Evolutionary conservation across 1,284 basidiomycete genomes (phyloP), one percentile per base, ranked within the genome.

Genomic region (Schizophyllum commune): DNA sequence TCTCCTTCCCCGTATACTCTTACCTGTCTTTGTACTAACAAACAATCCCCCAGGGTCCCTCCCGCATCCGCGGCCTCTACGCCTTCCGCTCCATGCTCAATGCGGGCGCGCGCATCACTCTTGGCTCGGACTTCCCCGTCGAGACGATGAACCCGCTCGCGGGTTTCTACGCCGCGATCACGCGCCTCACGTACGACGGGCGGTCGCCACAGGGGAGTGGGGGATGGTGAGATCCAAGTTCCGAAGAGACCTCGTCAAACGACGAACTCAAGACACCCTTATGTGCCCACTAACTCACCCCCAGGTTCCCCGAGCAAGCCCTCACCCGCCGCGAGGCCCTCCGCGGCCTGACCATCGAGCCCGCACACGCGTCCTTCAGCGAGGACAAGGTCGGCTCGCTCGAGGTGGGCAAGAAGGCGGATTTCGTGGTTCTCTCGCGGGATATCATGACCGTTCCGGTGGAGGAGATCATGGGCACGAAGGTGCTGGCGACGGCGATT

Each of bases 71-170:
- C 68, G 84, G 86, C 5, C 82, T 96, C 1, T 97, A 97, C 69
- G 92, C 94, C 0, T 96, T 95, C 82, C 84, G 87, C 32, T 83
- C 83, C 63, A 77, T 90, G 52, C 71, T 88, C 22, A 80, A 85
- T 66, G 79, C 79, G 62, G 84, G 84, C 56, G 84, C 83, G 19
- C 79, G 81, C 61, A 82, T 88, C 61, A 80, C 85, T 20, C 74
- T 96, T 15, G 94, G 95, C 17, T 93, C 91, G 0, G 94, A 97
- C 73, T 92, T 92, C 66, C 95, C 94, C 1, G 94, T 98, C 32
- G 94, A 95, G 69, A 77, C 80, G 56, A 80, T 90, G 73, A 89
- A 91, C 68, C 91, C 91, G 17, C 75, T 92, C 32, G 73, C 79
- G 60, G 88, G 89, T 5, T 94, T 96, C 72, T 93, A 94, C 72